A percentile compares a stretch with the other conserved stretches of the same genome.
Evolutionary conservation across 2,329 filamentous ascomycete species (phyloP).

Genomic region (Hymenoscyphus fraxineus): DNA sequence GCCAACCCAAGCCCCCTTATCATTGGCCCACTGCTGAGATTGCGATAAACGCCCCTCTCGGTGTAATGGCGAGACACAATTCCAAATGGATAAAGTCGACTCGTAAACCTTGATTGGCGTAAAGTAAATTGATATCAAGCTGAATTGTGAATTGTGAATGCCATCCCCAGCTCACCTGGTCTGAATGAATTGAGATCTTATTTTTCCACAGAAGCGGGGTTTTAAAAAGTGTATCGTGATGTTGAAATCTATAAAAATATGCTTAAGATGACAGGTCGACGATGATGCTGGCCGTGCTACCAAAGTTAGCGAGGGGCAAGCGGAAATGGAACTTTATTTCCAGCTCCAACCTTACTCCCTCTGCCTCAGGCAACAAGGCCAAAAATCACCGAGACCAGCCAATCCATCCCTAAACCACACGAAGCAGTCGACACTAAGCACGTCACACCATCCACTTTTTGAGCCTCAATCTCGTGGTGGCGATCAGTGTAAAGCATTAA

Average conservation of each 20-base stretch:
- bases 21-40: neutral
- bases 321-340: constrained; percentile 1
- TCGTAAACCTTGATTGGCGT: neutral
- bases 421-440: neutral
- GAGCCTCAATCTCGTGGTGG: constrained; percentile 4
- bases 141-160: too few relatives aligned
- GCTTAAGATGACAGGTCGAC: neutral
- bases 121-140: too few relatives aligned
- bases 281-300: neutral
- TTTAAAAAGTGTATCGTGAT: too few relatives aligned
- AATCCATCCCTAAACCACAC: neutral
- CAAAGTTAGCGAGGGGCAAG: neutral
- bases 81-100: neutral
- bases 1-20: neutral
- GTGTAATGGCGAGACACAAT: neutral
- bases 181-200: too few relatives aligned
- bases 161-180: too few relatives aligned
- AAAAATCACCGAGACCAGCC: neutral
- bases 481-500: neutral
- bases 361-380: constrained; percentile 1
- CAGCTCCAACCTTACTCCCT: neutral
- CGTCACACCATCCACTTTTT: constrained; percentile 2
- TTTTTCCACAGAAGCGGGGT: too few relatives aligned
- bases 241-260: neutral
- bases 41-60: constrained; percentile 2